phyloP scores from a whole-genome alignment of 73 alveolate species.

The Breviolum minutum region DNA sequence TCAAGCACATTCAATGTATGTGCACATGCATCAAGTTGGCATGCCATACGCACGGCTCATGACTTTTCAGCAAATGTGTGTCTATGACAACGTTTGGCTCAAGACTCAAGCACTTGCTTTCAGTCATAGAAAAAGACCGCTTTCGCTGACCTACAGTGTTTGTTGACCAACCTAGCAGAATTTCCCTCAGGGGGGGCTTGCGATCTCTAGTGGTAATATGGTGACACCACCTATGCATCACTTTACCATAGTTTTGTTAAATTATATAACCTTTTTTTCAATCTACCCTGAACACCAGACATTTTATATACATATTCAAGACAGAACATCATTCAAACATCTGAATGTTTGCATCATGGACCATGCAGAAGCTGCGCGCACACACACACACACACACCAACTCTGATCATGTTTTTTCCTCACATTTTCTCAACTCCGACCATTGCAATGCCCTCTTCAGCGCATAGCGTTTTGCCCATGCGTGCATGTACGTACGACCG shows the following conservation, averaged over 20 bases:
- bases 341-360: too few relatives aligned
- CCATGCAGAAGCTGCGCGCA: too few relatives aligned
- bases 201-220: too few relatives aligned
- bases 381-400: neutral
- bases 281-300: neutral
- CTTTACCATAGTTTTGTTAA: neutral
- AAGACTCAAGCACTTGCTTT: too few relatives aligned
- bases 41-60: neutral
- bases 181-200: too few relatives aligned
- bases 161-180: too few relatives aligned
- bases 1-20: neutral
- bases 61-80: too few relatives aligned
- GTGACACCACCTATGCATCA: neutral
- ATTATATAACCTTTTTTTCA: neutral
- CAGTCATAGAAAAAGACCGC: too few relatives aligned
- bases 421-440: neutral
- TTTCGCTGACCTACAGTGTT: too few relatives aligned
- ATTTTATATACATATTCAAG: neutral
- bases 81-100: too few relatives aligned
- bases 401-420: neutral
- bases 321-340: neutral
- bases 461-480: constrained; percentile 31
- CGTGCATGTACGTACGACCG: neutral
- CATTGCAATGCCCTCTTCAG: constrained; percentile 20
- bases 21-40: neutral